Conservation (phyloP, 176 grass and related monocot genomes). For the Rhynchospora pubera region DNA sequence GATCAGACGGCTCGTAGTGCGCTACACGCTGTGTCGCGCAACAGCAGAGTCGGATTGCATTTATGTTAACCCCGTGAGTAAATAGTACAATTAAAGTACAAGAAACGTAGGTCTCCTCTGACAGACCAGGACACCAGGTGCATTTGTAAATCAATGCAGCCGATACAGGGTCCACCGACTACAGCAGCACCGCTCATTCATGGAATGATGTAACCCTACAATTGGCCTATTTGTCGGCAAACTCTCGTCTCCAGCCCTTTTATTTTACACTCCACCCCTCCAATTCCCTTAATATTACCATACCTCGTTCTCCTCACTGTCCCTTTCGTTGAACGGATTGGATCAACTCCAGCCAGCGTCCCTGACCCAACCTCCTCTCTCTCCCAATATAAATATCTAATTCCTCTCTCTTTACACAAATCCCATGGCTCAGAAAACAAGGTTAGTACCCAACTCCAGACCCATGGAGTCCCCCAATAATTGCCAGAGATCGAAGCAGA, state of each 20-base stretch:
- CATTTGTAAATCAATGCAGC: neutral
- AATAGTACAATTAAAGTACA: neutral
- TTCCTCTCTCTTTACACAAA: neutral
- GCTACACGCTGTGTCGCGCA: too few species aligned
- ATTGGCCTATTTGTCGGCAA: constrained; percentile 22
- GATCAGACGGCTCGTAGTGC: too few species aligned
- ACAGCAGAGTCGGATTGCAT: too few species aligned
- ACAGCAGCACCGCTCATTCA: constrained; percentile 10
- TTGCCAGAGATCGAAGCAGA: neutral
- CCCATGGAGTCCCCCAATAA: neutral
- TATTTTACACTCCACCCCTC: neutral
- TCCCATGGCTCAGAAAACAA: neutral
- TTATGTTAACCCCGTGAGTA: neutral
- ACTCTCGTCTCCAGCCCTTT: neutral
- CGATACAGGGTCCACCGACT: neutral
- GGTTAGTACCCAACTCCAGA: neutral
- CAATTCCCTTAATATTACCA: neutral
- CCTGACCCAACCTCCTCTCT: neutral
- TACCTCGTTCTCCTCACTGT: neutral
- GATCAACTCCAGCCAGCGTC: neutral
- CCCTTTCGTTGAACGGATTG: constrained; percentile 19
- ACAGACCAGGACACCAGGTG: neutral
- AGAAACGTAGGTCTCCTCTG: neutral
- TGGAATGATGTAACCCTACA: neutral
- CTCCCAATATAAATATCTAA: constrained; percentile 8